Conservation (phyloP, 345 rosid genomes). For the Ceriops decandra region DNA sequence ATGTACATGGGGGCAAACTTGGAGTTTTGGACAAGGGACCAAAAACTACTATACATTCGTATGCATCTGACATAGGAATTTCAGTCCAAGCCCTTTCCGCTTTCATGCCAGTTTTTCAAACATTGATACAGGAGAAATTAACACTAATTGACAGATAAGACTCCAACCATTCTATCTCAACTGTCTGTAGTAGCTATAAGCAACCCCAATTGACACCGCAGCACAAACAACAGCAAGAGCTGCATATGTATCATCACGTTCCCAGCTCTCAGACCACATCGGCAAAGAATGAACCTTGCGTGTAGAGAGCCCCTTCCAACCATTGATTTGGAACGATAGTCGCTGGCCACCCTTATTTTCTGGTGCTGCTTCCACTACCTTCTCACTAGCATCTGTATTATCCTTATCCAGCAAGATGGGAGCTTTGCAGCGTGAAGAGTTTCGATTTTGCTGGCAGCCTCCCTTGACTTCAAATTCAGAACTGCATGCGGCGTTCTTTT, state of each 20-base stretch:
- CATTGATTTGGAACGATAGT: slow-evolving; percentile 24
- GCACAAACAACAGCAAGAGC: slow-evolving; percentile 74
- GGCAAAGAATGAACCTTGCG: slow-evolving; percentile 52
- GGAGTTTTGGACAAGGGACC: background rate
- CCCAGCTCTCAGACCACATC: slow-evolving; percentile 81
- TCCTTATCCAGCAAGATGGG: slow-evolving; percentile 27
- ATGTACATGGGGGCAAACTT: no score
- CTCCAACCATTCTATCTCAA: slow-evolving; percentile 25
- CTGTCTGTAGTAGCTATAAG: slow-evolving; percentile 67
- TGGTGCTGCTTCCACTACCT: slow-evolving; percentile 23
- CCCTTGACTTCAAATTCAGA: slow-evolving; percentile 39
- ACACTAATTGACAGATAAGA: no score
- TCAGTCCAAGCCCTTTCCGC: background rate
- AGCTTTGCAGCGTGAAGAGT: slow-evolving; percentile 49
- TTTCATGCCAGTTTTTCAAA: background rate
- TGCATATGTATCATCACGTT: slow-evolving; percentile 79
- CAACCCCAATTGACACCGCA: slow-evolving; percentile 70
- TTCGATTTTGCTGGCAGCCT: slow-evolving; percentile 64
- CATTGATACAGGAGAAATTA: slow-evolving; percentile 1
- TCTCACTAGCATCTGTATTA: slow-evolving; percentile 18
- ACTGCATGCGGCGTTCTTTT: slow-evolving; percentile 17
- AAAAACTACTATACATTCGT: background rate
- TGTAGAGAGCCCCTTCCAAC: slow-evolving; percentile 34
- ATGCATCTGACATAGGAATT: background rate
- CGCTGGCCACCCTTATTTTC: slow-evolving; percentile 49